A percentile compares a stretch with the other conserved stretches of the same genome.
These are phyloP conservation scores for Mortierella polycephala DNA, from an alignment of 371 early-diverging fungal species.

Conservation along the genomic window DNA sequence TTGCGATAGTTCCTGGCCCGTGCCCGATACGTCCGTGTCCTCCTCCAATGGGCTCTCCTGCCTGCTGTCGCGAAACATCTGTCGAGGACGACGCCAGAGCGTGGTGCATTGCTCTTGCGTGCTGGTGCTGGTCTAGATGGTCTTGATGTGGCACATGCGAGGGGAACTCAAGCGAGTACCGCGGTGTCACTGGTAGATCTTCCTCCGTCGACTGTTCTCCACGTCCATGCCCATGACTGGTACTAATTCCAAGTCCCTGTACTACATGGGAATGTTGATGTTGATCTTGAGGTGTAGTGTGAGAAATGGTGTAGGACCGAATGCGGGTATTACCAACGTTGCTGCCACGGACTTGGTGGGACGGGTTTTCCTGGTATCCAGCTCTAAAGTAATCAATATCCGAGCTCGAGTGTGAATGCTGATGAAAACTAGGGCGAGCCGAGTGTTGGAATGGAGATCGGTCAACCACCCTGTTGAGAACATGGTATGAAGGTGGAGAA, in stretches of 20 bases:
- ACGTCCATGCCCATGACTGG: no score
- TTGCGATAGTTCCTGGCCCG: neutral
- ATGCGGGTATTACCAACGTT: conserved; percentile 26
- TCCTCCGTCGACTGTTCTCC: neutral
- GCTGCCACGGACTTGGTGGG: conserved; percentile 2
- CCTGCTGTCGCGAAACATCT: no score
- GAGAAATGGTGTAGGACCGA: conserved; percentile 38
- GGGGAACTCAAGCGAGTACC: conserved; percentile 47
- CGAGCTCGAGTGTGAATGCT: conserved; percentile 10
- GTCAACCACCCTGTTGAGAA: conserved; percentile 34
- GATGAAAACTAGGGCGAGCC: conserved; percentile 5
- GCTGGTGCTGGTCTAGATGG: conserved; percentile 34
- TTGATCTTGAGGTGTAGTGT: conserved; percentile 13
- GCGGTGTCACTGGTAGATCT: conserved; percentile 21
- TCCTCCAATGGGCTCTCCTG: no score
- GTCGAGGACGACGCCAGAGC: no score
- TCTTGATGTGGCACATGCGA: conserved; percentile 39
- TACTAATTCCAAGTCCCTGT: no score
- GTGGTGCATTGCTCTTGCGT: conserved; percentile 8
- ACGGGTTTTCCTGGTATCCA: no score
- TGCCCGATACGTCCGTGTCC: no score
- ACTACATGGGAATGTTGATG: neutral
- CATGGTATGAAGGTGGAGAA: conserved; percentile 41
- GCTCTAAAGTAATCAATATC: neutral
- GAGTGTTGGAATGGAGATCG: conserved; percentile 25